Percentiles rank a stretch among this genome's conserved stretches.
Evolutionary conservation across 1,284 basidiomycete genomes (phyloP).

Genomic region (Irpex sp.): DNA sequence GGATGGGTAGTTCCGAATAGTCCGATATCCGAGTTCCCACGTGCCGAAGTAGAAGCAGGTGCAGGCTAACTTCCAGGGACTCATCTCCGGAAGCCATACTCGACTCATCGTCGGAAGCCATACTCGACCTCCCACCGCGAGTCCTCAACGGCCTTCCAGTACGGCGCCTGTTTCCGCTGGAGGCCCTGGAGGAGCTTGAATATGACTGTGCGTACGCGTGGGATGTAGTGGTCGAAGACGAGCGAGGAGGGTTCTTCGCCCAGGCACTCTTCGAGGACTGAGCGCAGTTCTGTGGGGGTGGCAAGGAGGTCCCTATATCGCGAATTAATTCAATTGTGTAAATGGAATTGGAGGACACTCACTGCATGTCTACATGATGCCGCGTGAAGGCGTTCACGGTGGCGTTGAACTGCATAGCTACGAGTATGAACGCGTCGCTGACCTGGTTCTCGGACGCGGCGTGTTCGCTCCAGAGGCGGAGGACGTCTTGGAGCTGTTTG

Average conservation of each 20-base stretch:
- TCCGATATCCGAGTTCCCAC: too few species aligned
- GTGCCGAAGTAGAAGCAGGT: too few species aligned
- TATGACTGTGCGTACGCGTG: constrained; percentile 78
- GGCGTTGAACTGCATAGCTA: constrained; percentile 92
- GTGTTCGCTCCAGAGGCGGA: constrained; percentile 74
- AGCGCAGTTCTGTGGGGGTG: constrained; percentile 78
- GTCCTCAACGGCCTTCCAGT: constrained; percentile 30
- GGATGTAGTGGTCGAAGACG: constrained; percentile 73
- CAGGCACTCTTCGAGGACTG: constrained; percentile 81
- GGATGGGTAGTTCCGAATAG: too few species aligned
- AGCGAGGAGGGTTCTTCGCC: constrained; percentile 79
- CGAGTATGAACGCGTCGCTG: constrained; percentile 88
- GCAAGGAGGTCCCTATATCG: constrained; percentile 73
- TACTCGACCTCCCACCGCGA: neutral
- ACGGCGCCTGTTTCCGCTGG: constrained; percentile 78
- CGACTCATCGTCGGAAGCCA: neutral
- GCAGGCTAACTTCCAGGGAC: too few species aligned
- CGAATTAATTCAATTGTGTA: constrained; percentile 4
- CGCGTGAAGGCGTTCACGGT: constrained; percentile 79
- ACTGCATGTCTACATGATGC: constrained; percentile 83
- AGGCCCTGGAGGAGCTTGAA: constrained; percentile 81
- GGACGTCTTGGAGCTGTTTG: constrained; percentile 78
- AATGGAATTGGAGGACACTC: constrained; percentile 21
- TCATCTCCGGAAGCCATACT: too few species aligned
- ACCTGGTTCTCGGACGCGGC: constrained; percentile 76